phyloP scores from a whole-genome alignment of 768 basidiomycete species.

The Macrolepiota dolichaula region DNA sequence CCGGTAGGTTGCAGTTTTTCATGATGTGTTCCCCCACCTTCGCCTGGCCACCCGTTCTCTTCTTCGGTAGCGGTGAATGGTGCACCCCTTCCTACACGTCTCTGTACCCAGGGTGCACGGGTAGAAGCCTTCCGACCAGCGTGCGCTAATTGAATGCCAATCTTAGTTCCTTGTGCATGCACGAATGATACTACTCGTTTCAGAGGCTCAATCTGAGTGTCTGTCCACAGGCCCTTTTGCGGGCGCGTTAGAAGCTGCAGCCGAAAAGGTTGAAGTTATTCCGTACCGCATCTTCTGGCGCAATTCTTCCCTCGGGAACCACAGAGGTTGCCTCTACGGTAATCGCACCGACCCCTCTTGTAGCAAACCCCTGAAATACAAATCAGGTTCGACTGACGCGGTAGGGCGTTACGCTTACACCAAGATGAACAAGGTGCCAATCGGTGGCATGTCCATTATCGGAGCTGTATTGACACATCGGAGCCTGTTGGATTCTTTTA shows the following conservation, averaged over 20 bases:
- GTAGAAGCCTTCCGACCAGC: conserved; percentile 71
- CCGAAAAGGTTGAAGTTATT: neutral
- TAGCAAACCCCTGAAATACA: conserved; percentile 49
- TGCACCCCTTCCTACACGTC: conserved; percentile 28
- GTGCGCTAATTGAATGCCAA: conserved; percentile 81
- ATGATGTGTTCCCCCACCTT: conserved; percentile 34
- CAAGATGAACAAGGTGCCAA: conserved; percentile 81
- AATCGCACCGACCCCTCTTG: conserved; percentile 68
- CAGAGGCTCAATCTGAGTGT: conserved; percentile 69
- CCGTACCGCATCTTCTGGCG: conserved; percentile 67
- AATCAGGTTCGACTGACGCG: neutral
- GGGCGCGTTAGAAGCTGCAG: neutral
- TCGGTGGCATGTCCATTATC: conserved; percentile 75
- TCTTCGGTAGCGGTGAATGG: conserved; percentile 38
- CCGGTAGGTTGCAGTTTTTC: too few relatives aligned
- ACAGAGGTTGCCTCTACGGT: conserved; percentile 74
- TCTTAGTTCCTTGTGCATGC: conserved; percentile 63
- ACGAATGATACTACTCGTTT: conserved; percentile 72
- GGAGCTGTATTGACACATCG: conserved; percentile 83
- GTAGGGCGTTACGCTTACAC: conserved; percentile 31
- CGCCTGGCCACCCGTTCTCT: conserved; percentile 69
- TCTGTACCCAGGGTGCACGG: conserved; percentile 62
- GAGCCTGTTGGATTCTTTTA: conserved; percentile 39
- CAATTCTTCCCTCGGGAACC: conserved; percentile 72
- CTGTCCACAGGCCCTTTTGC: conserved; percentile 64